Evolutionary conservation across 2,329 filamentous ascomycete genomes (phyloP).

Genomic region (Pseudocercospora cruenta): DNA sequence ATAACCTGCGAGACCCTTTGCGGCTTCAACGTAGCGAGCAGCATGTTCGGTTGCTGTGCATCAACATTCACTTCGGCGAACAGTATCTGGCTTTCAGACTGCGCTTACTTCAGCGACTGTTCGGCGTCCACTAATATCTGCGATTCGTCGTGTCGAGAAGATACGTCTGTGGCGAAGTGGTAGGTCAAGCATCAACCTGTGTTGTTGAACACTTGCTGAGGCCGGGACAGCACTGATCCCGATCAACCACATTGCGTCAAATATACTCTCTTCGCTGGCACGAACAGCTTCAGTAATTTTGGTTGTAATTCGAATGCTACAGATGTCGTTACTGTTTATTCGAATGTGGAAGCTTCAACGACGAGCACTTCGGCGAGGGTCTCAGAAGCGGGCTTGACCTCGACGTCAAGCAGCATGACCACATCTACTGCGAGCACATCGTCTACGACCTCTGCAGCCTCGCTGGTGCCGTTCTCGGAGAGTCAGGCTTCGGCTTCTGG

Average conservation of each 20-base stretch:
- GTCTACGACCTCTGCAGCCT: not conserved
- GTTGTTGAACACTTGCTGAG: not conserved
- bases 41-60: not conserved
- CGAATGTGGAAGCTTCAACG: not conserved
- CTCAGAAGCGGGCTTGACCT: not conserved
- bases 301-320: not conserved
- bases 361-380: not conserved
- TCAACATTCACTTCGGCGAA: not conserved
- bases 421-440: not conserved
- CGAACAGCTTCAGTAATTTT: not conserved
- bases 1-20: not conserved
- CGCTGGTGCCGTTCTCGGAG: not conserved
- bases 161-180: not conserved
- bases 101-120: slow-evolving; percentile 2
- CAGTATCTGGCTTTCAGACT: not conserved
- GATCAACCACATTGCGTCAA: not conserved
- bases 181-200: not conserved
- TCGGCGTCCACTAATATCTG: not conserved
- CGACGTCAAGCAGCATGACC: not conserved
- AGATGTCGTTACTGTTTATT: not conserved
- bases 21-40: not conserved
- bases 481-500: not conserved
- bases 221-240: not conserved
- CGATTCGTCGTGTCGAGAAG: not conserved
- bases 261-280: not conserved